Evolutionary conservation across 2,329 filamentous ascomycete species (phyloP).

Genomic region (Dothistroma septosporum): DNA sequence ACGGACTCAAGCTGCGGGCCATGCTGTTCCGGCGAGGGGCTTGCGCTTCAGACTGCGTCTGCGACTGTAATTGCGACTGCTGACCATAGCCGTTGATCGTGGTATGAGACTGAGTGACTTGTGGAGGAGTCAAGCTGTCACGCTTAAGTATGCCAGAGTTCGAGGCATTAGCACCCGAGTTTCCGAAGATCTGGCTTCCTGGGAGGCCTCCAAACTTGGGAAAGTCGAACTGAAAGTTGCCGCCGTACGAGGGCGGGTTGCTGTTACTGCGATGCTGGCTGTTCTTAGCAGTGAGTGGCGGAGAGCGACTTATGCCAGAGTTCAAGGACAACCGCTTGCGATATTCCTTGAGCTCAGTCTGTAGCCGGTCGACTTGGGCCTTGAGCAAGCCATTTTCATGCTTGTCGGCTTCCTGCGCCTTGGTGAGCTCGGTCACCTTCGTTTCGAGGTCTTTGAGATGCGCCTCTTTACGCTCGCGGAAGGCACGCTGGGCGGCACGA

Average conservation of each 20-base stretch:
- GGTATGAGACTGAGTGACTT: conserved; percentile 22
- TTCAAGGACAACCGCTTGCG: conserved; percentile 74
- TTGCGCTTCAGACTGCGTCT: conserved; percentile 7
- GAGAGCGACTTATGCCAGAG: conserved; percentile 47
- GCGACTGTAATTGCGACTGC: conserved; percentile 9
- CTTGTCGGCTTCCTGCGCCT: conserved; percentile 75
- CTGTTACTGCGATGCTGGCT: conserved; percentile 29
- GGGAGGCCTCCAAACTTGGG: conserved; percentile 82
- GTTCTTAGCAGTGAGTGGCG: conserved; percentile 38
- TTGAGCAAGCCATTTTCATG: conserved; percentile 81
- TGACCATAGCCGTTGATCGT: conserved; percentile 10
- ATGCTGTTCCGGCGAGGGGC: conserved; percentile 25
- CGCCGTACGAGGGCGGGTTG: conserved; percentile 44
- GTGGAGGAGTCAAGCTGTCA: conserved; percentile 26
- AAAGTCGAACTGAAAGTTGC: conserved; percentile 86
- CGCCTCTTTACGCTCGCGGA: conserved; percentile 91
- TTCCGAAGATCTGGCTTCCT: conserved; percentile 48
- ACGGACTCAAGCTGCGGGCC: conserved; percentile 37
- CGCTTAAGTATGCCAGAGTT: conserved; percentile 42
- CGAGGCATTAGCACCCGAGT: conserved; percentile 13
- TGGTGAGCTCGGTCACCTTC: conserved; percentile 64
- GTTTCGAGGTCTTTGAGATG: conserved; percentile 80
- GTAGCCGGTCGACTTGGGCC: conserved; percentile 83
- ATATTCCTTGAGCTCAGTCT: conserved; percentile 81
- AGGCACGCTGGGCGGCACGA: conserved; percentile 84